Base-by-base conservation (phyloP, 2,329 filamentous ascomycete genomes). In the Ilyonectria sp. region DNA sequence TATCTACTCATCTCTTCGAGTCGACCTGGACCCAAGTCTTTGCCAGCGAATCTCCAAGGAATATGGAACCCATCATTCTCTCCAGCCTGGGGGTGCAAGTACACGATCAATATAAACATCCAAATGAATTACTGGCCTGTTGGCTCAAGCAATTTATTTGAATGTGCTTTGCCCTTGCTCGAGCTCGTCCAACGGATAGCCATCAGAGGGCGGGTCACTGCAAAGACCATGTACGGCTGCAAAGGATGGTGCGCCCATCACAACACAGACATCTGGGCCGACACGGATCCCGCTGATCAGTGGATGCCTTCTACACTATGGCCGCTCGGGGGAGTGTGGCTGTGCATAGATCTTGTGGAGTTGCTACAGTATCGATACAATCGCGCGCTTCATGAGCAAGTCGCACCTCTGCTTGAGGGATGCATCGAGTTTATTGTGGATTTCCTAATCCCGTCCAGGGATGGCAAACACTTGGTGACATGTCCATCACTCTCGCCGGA, bases 51-150 rank as follows among this genome's bases (percentile, higher is more conserved):
- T 4, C 65, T 81, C 1, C 79, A 81, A n/a, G 79, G 78, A 0
- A 76, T 81, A 29, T 81, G 79, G 79, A 80, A 80, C 26, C 72
- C 76, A 10, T 75, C 77, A 0, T 75, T 73, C 13, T 70, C 68
- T 0, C 76, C 77, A 0, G 75, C 82, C 0, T 86, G 85, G 85
- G 84, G 84, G 4, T 81, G 79, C 26, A 86, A 84, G 67, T 86
- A 82, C 63, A 87, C 85, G 0, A 84, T 86, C 69, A 86, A 87
- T 67, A 85, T 87, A 73, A 87, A 87, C 47, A 76, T 82, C 0
- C 81, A 87, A 71, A 87, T 87, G 86, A 87, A 87, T 68, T 87
- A 87, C 70, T 87, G 85, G 85, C 78, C 77, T 0, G 76, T 75
- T 1, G 74, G 77, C 6, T 63, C 75, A 3, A 78, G 76, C 4